phyloP scores from a whole-genome alignment of 306 rosid genomes.

The Mimosa pudica region DNA sequence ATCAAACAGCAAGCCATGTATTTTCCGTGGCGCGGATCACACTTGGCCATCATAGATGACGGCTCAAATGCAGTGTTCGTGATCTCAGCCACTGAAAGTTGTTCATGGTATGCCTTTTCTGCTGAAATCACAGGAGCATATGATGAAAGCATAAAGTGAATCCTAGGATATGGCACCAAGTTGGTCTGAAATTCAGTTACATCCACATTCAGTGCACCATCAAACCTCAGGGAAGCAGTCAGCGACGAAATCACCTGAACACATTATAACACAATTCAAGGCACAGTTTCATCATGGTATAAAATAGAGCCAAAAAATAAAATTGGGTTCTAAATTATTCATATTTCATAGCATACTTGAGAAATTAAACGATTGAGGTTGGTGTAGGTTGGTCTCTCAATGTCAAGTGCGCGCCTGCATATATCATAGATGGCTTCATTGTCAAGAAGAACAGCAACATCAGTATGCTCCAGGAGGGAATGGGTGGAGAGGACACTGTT shows the following conservation, averaged over 20 bases:
- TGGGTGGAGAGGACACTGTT: conserved; percentile 90
- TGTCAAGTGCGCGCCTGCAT: conserved; percentile 85
- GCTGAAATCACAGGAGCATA: conserved; percentile 73
- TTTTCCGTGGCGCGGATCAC: conserved; percentile 60
- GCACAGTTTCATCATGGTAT: background rate
- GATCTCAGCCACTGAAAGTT: conserved; percentile 80
- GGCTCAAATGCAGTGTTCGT: conserved; percentile 86
- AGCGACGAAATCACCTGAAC: conserved; percentile 74
- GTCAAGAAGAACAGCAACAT: conserved; percentile 74
- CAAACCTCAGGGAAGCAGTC: conserved; percentile 79
- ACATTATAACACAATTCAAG: background rate
- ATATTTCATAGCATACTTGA: conserved; percentile 49
- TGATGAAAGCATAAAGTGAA: conserved; percentile 90
- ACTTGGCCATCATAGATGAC: conserved; percentile 88
- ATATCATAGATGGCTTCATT: conserved; percentile 86
- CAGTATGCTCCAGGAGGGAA: conserved; percentile 85
- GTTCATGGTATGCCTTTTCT: conserved; percentile 80
- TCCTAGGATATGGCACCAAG: conserved; percentile 83
- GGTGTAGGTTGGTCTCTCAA: conserved; percentile 83
- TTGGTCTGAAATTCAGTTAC: conserved; percentile 88
- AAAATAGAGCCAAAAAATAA: background rate
- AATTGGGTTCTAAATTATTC: background rate
- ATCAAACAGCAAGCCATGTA: conserved; percentile 91
- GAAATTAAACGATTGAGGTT: conserved; percentile 84
- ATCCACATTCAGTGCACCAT: conserved; percentile 86